Base-by-base conservation (phyloP, 1,284 basidiomycete species). In the Cutaneotrichosporon sp. region DNA sequence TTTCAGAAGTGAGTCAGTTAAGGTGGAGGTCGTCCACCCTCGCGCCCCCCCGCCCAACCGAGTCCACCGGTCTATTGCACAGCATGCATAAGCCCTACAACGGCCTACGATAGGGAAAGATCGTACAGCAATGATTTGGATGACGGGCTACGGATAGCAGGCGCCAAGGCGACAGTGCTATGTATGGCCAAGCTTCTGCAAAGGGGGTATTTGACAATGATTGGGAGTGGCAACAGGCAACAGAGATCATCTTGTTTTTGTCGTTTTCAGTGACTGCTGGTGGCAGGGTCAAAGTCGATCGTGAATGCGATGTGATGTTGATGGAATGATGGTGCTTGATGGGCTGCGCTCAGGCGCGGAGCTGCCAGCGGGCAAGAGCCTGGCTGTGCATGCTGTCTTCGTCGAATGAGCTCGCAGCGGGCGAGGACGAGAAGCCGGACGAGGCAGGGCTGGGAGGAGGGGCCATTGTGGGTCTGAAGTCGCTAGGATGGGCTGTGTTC, bases 1-100 rank as follows among this genome's bases (percentile, higher is more conserved):
- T n/a, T n/a, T n/a, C n/a, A n/a, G n/a, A n/a, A n/a, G n/a, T n/a
- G n/a, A n/a, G n/a, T n/a, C n/a, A n/a, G n/a, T n/a, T n/a, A n/a
- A n/a, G 38, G 11, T 26, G 38, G 29, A 31, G 29, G 29, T 31
- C 29, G 29, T 31, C 29, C 29, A 31, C 29, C 10, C 14, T 14
- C 29, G 29, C 10, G 10, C 29, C 29, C 9, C 10, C 14, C 29
- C 9, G 29, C 29, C 9, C 14, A 22, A 22, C 24, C 12, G 14
- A 10, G 19, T 20, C 19, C n/a, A n/a, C n/a, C n/a, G n/a, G n/a
- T n/a, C n/a, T n/a, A 25, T 24, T 41, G 38, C 24, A 41, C 38
- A 41, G 38, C 38, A 41, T 41, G 38, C 38, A 41, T 41, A 41
- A 41, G 38, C 38, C 24, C 24, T 41, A 41, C 14, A 41, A 26